Conservation (phyloP, 192 early-diverging fungal species). For the Coemansia sp. region DNA sequence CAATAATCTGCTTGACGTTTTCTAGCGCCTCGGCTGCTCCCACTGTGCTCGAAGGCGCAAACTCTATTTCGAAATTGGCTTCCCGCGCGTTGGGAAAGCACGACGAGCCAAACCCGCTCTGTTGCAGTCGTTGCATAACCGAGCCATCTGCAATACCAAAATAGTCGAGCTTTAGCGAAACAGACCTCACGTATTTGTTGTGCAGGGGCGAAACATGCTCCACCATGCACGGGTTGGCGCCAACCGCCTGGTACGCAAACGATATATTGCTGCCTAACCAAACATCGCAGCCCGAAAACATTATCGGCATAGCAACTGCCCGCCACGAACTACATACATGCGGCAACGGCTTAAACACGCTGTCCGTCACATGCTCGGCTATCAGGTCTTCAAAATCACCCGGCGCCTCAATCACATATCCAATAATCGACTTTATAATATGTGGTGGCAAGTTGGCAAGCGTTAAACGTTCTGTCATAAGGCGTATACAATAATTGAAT, state of each 20-base stretch:
- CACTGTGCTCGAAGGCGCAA: background rate
- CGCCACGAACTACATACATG: constrained; percentile 7
- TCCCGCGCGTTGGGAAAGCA: background rate
- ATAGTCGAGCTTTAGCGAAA: background rate
- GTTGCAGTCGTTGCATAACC: background rate
- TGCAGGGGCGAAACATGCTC: background rate
- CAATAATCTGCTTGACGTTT: background rate
- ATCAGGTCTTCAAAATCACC: constrained; percentile 9
- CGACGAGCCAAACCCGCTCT: background rate
- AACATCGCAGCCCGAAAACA: constrained; percentile 3
- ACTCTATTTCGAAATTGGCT: background rate
- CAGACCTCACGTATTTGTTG: background rate
- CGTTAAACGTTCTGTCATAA: background rate
- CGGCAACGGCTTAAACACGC: background rate
- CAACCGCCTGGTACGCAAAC: constrained; percentile 1
- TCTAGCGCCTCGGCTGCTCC: background rate
- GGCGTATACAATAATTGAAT: background rate
- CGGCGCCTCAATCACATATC: constrained; percentile 4
- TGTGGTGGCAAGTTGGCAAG: constrained; percentile 5
- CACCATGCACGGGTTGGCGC: background rate
- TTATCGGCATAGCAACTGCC: background rate
- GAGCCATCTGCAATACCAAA: background rate
- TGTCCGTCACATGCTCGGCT: constrained; percentile 3
- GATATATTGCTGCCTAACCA: background rate
- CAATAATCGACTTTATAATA: constrained; percentile 5